Base-by-base conservation (phyloP, 2,329 filamentous ascomycete genomes). In the Bipolaris cookei region DNA sequence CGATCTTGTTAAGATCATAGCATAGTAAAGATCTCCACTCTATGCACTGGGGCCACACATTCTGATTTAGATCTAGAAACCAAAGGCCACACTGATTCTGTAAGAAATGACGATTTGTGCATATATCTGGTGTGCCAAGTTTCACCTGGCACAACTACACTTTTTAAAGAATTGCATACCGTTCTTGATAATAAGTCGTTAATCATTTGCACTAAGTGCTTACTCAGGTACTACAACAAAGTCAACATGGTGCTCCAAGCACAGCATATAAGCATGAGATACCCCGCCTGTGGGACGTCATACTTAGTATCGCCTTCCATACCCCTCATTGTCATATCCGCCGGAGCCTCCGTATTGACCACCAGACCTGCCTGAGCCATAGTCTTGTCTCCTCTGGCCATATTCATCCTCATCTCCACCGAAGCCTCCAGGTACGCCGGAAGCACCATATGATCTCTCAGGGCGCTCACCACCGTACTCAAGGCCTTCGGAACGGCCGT, bases 311-410 rank as follows among this genome's bases (percentile, higher is more conserved):
- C 65, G 59, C 37, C 63, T 51, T 37, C 52, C 62, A 47, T 67
- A 68, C 2, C 63, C 59, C 38, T 69, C 63, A 13, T 68, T 59
- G 6, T 63, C 67, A 21, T 66, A 64, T 42, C 48, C 47, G n/a
- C 51, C 14, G 14, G 42, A 52, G 16, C 65, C 62, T 25, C 64
- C 59, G 47, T 56, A 62, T 18, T 16, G n/a, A 14, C 62, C 62
- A 14, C 45, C 45, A 37, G 35, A 47, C 16, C 45, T 23, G 16
- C 57, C 59, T 23, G 58, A 65, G 18, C 67, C 63, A 55, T 61
- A 45, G 42, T 68, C 53, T 28, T 66, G 62, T 44, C 62, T 61
- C 14, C 59, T 41, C 23, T 59, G 54, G 18, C 65, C 63, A 20
- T 62, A 66, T 28, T 62, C 58, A 30, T 58, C 58, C 10, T 61